A percentile compares a stretch with the other conserved stretches of the same genome.
phyloP scores from a whole-genome alignment of 352 stramenopile genomes.

The Vaucheria bursata region DNA sequence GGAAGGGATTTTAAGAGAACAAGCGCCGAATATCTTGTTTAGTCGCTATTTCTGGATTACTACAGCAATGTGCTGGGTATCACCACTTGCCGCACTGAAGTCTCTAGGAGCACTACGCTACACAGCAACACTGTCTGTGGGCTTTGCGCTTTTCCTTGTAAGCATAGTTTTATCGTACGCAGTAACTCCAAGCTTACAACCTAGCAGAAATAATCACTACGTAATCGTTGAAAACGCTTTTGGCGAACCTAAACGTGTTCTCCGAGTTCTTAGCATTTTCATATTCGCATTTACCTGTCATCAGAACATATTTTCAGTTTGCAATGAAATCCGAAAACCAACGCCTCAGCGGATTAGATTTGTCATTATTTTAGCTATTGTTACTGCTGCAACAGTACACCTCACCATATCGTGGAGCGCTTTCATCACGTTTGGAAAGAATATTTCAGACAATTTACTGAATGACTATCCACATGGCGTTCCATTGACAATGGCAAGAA shows the following conservation, averaged over 20 bases:
- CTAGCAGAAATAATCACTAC: no score
- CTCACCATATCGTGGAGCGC: slow-evolving; percentile 23
- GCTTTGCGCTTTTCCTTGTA: slow-evolving; percentile 27
- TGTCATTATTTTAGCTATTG: slow-evolving; percentile 12
- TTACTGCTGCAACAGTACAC: background rate
- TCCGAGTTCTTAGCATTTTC: slow-evolving; percentile 22
- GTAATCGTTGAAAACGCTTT: background rate
- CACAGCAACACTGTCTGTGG: slow-evolving; percentile 30
- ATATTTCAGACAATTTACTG: slow-evolving; percentile 17
- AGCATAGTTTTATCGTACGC: slow-evolving; percentile 24
- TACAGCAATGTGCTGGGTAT: slow-evolving; percentile 19
- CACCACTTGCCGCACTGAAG: slow-evolving; percentile 31
- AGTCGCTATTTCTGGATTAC: slow-evolving; percentile 38
- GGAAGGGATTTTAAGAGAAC: slow-evolving; percentile 11
- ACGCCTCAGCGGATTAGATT: slow-evolving; percentile 6
- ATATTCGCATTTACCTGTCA: slow-evolving; percentile 40
- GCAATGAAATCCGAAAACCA: slow-evolving; percentile 24
- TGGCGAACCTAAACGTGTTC: background rate
- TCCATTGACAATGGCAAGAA: slow-evolving; percentile 16
- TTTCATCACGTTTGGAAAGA: slow-evolving; percentile 18
- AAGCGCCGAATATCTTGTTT: slow-evolving; percentile 13
- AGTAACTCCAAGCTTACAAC: slow-evolving; percentile 10
- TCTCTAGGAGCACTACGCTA: slow-evolving; percentile 46
- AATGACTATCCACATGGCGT: slow-evolving; percentile 13
- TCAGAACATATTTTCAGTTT: slow-evolving; percentile 38